Conservation (phyloP, 345 rosid species). For the Lepidium africanum region DNA sequence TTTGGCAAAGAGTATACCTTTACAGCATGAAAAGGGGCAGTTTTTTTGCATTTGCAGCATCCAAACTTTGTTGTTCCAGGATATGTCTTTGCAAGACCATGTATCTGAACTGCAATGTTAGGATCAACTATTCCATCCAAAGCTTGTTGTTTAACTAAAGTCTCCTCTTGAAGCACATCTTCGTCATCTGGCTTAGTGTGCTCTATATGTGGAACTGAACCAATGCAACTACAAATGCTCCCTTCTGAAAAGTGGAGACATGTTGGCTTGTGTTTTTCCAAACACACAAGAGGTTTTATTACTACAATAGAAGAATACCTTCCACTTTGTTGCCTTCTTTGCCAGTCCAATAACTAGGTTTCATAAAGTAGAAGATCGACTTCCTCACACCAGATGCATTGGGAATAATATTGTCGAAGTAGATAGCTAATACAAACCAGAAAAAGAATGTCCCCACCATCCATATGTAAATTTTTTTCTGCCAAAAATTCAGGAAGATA, state of each 20-base stretch:
- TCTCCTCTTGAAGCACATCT: constrained; percentile 89
- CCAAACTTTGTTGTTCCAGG: constrained; percentile 50
- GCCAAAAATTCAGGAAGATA: constrained; percentile 26
- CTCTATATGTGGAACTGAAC: constrained; percentile 53
- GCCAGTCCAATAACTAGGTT: constrained; percentile 82
- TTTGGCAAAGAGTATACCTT: constrained; percentile 35
- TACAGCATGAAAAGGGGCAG: constrained; percentile 69
- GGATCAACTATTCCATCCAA: constrained; percentile 38
- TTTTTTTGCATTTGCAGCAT: constrained; percentile 67
- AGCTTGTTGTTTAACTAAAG: constrained; percentile 43
- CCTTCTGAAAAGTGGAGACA: constrained; percentile 50
- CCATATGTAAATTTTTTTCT: constrained; percentile 72
- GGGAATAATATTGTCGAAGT: constrained; percentile 79
- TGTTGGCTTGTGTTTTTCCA: background rate
- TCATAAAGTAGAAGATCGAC: constrained; percentile 60
- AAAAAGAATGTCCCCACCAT: constrained; percentile 45
- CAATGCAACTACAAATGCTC: constrained; percentile 61
- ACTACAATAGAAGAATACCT: constrained; percentile 41
- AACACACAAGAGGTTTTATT: background rate
- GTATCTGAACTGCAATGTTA: constrained; percentile 71
- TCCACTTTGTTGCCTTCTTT: constrained; percentile 59
- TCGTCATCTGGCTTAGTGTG: constrained; percentile 52
- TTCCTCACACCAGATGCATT: constrained; percentile 80
- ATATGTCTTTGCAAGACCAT: constrained; percentile 74
- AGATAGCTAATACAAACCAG: constrained; percentile 70